Base-by-base conservation (phyloP, 2,329 filamentous ascomycete species). In the Pseudogymnoascus sp. region DNA sequence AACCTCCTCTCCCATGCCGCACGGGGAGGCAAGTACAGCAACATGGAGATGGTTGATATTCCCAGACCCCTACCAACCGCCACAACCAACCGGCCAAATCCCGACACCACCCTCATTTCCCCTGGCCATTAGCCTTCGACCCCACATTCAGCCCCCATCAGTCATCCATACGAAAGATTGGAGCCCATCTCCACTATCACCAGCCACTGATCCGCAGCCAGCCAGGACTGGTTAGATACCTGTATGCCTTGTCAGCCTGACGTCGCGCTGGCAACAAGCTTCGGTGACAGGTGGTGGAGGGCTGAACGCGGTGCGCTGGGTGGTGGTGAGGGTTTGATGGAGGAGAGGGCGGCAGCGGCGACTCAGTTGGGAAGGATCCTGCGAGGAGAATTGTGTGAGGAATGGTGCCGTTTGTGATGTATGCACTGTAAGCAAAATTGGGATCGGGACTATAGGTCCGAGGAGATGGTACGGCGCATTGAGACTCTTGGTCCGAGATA, bases 201-300 rank as follows among this genome's bases (percentile, higher is more conserved):
- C 21, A 51, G 45, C 45, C 45, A 51, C 45, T n/a, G 21, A 51
- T 51, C 45, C 12, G 45, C 21, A 51, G 23, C 23, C 40, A 23
- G 12, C 45, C 45, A 11, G 12, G 40, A 45, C n/a, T 23, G 40
- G 45, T 51, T 51, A 51, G 45, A 23, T 23, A 45, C 23, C 45
- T 51, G 45, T 51, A 51, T 51, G 45, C 45, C 45, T 51, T 51
- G 45, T 51, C 45, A 51, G 45, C 45, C 45, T 51, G 45, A 51
- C 21, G 45, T 51, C 14, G 45, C 7, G 42, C 12, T 47, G 42
- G 42, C 21, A 47, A 47, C 6, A 47, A 26, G 42, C 21, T 47
- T 47, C 26, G 21, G 12, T 47, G 23, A 29, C 45, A 26, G 42
- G 18, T 23, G 11, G 10, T 23, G 42, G 18, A 51, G 21, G 45